Conservation (phyloP, 1,139 yeast species). For the Magnusiomyces fungicola region DNA sequence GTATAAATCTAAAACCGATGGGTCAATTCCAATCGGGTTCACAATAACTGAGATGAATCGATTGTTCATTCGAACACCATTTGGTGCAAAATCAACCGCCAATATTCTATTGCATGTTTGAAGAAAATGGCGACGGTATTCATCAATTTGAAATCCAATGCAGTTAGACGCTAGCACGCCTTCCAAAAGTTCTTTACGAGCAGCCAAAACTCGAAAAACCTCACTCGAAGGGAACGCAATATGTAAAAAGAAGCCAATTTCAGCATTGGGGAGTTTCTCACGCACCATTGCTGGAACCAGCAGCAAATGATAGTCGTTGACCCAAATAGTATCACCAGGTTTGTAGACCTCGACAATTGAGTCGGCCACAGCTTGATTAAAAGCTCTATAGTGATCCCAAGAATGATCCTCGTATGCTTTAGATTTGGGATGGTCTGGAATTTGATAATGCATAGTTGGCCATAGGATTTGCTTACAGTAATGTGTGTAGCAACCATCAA, state of each 20-base stretch:
- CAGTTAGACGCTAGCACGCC: conserved; percentile 90
- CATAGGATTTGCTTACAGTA: conserved; percentile 91
- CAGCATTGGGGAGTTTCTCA: conserved; percentile 66
- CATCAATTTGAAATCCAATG: conserved; percentile 84
- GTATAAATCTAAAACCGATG: conserved; percentile 44
- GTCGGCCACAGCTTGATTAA: conserved; percentile 78
- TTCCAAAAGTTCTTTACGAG: conserved; percentile 62
- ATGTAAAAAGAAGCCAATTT: conserved; percentile 87
- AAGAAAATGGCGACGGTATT: conserved; percentile 85
- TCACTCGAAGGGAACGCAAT: conserved; percentile 95
- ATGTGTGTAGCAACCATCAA: conserved; percentile 82
- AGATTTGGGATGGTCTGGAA: conserved; percentile 90
- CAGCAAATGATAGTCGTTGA: conserved; percentile 88
- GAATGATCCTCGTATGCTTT: conserved; percentile 95
- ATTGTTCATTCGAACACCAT: conserved; percentile 52
- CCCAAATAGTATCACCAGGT: conserved; percentile 74
- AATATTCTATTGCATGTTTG: conserved; percentile 84
- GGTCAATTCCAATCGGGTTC: conserved; percentile 85
- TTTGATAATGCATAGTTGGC: conserved; percentile 96
- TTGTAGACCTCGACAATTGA: conserved; percentile 57
- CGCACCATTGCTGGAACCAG: conserved; percentile 83
- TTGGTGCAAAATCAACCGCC: conserved; percentile 72
- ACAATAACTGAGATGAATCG: conserved; percentile 59
- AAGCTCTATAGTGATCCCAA: conserved; percentile 72
- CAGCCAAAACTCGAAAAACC: conserved; percentile 90